Conservation (phyloP, 2,329 filamentous ascomycete genomes). For the Alternaria ethzedia region DNA sequence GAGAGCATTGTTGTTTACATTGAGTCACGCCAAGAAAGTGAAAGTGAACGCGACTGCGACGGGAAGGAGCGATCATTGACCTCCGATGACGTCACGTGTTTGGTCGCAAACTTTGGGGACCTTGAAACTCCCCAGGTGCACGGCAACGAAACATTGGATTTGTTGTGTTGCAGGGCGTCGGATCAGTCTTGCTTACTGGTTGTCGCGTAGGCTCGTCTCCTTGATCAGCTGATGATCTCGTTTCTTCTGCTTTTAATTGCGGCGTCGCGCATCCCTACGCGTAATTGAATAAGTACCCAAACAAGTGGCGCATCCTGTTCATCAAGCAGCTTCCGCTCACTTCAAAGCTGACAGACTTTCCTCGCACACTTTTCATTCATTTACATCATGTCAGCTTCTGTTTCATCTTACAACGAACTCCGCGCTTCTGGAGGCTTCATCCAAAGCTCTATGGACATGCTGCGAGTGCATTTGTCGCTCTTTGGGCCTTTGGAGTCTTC, state of each 20-base stretch:
- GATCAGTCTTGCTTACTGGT: neutral
- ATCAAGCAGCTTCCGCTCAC: neutral
- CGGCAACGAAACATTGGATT: fast-evolving
- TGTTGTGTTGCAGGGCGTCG: neutral
- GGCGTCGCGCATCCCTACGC: neutral
- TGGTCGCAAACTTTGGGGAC: neutral
- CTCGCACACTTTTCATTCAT: neutral
- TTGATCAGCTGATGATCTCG: neutral
- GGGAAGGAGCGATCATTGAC: neutral
- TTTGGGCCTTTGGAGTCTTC: neutral
- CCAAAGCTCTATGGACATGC: neutral
- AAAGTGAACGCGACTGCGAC: neutral
- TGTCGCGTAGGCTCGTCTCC: neutral
- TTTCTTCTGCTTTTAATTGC: neutral
- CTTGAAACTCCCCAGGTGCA: neutral
- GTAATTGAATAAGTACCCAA: neutral
- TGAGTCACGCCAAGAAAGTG: neutral
- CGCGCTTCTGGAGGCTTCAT: no score
- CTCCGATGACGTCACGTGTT: neutral
- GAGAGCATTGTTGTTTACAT: neutral
- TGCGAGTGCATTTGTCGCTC: neutral
- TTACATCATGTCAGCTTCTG: neutral
- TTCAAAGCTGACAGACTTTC: neutral
- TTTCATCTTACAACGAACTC: no score
- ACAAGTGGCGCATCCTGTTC: neutral